A percentile compares a stretch with the other conserved stretches of the same genome.
Evolutionary conservation across 129 eudicot species (phyloP).

Genomic region (Heracleum sosnowskyi): DNA sequence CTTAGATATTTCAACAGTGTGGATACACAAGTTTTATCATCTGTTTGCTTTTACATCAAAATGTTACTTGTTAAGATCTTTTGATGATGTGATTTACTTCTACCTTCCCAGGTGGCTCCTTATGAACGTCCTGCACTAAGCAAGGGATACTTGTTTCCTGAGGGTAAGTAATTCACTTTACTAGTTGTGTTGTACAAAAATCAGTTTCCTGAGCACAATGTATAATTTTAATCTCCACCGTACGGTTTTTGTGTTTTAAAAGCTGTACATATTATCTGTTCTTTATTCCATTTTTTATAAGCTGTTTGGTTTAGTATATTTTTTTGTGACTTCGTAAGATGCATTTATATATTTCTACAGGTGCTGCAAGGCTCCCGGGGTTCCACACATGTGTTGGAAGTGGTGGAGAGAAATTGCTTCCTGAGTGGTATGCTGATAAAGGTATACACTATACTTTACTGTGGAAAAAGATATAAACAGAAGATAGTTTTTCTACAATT

Average conservation of each 20-base stretch:
- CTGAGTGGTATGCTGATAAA: conserved; percentile 96
- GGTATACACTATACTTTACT: conserved; percentile 23
- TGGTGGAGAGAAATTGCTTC: conserved; percentile 93
- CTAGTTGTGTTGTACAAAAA: background rate
- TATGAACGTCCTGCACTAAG: conserved; percentile 99
- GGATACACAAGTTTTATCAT: background rate
- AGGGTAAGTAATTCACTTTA: conserved; percentile 44
- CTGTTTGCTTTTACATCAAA: background rate
- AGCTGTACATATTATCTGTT: background rate
- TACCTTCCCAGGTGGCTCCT: conserved; percentile 75
- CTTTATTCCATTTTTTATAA: background rate
- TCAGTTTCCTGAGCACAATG: background rate
- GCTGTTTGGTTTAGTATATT: background rate
- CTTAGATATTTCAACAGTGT: no score
- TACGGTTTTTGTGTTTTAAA: background rate
- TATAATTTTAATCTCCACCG: background rate
- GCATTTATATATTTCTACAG: conserved; percentile 27
- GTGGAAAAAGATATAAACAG: background rate
- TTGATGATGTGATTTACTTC: background rate
- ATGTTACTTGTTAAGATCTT: background rate
- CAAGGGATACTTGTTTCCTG: conserved; percentile 92
- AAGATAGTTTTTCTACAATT: background rate
- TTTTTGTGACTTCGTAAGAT: background rate
- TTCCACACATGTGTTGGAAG: conserved; percentile 97
- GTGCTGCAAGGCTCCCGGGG: conserved; percentile 94